Evolutionary conservation across 192 early-diverging fungal genomes (phyloP), one percentile per base, ranked within the genome.

Genomic region (Entomortierella parvispora): DNA sequence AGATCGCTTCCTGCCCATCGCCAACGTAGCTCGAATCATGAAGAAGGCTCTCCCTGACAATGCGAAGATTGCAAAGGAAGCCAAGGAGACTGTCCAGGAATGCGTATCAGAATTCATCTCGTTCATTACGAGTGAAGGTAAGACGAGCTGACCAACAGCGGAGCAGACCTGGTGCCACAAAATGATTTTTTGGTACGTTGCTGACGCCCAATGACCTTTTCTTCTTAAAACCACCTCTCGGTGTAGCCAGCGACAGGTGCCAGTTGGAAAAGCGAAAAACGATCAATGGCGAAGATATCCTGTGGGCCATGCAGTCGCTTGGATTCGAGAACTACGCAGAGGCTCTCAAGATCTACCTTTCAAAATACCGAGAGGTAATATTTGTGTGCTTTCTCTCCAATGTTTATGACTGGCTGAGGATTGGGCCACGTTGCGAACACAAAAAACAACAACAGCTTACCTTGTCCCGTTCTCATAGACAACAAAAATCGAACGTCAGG

Each of bases 21-120:
- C 97, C 69, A 94, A 94, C 80, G 97, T 99, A 23, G 93, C 96
- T 5, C 84, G 97, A 47, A 95, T 99, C 50, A 99, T 99, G 96
- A 99, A 99, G 81, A 85, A 91, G 45, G 94, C 95, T 12, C 85
- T 99, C 31, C 97, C 97, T 0, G 96, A 96, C 32, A 99, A 96
- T 81, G 94, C 95, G 32, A 99, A 99, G 69, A 96, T 99, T 56
- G 94, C 97, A 22, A 98, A 98, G 68, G 97, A 99, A 57, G 97
- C 97, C 45, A 99, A 99, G 71, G 96, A 96, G 59, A 94, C 93
- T 53, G 90, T 96, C 0, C 92, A 96, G 84, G 97, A 99, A 74
- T 99, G 97, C 75, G 97, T 98, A 8, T 95, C 93, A 20, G 97
- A 99, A 83, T 99, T 99, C 75, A 98, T 99, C 78, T 91, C 93